A percentile compares a stretch with the other conserved stretches of the same genome.
Evolutionary conservation across 2,329 filamentous ascomycete genomes (phyloP).

Genomic region (Nemania abortiva): DNA sequence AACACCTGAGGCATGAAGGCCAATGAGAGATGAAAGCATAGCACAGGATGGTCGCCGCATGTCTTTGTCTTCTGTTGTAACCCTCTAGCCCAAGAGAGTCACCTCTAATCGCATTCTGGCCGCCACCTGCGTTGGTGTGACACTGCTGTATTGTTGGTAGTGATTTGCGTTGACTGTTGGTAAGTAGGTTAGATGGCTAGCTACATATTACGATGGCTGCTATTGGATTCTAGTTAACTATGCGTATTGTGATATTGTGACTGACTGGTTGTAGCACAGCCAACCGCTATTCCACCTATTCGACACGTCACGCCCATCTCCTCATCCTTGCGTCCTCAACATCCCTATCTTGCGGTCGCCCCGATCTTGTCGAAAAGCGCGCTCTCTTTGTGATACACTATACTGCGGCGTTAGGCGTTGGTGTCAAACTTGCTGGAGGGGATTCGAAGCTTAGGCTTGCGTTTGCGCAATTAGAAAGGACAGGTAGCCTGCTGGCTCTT

Average conservation of each 20-base stretch:
- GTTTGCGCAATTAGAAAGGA: constrained; percentile 60
- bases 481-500: constrained; percentile 52
- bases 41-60: constrained; percentile 25
- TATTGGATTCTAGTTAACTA: background rate
- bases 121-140: constrained; percentile 1
- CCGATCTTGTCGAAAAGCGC: constrained; percentile 56
- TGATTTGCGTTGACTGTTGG: constrained; percentile 11
- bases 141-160: constrained; percentile 13
- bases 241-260: background rate
- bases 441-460: constrained; percentile 59
- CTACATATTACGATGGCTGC: background rate
- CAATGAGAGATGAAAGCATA: constrained; percentile 21
- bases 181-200: constrained; percentile 10
- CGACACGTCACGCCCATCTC: constrained; percentile 20
- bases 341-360: constrained; percentile 56
- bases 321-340: constrained; percentile 40
- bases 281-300: constrained; percentile 8
- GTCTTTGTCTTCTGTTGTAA: constrained; percentile 26
- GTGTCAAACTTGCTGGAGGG: constrained; percentile 60
- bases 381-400: constrained; percentile 58
- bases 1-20: constrained; percentile 16
- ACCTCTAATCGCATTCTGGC: constrained; percentile 19
- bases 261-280: constrained; percentile 19
- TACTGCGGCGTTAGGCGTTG: constrained; percentile 60
- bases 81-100: constrained; percentile 19